phyloP scores from a whole-genome alignment of 306 rosid species.

The Begonia masoniana region DNA sequence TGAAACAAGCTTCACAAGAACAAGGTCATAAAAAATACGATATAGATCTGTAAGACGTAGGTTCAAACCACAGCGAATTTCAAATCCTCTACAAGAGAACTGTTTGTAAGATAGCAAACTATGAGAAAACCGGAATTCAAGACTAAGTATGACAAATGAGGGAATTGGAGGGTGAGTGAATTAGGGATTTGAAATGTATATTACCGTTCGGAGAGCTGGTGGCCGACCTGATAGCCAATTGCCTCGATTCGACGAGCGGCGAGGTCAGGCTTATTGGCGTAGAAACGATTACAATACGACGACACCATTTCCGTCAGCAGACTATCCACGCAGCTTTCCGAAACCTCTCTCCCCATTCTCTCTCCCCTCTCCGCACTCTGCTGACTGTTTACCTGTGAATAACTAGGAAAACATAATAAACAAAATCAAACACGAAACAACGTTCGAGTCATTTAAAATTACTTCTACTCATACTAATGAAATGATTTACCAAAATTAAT shows the following conservation, averaged over 20 bases:
- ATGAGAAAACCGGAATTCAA: neutral
- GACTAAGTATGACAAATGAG: neutral
- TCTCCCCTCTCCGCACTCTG: neutral
- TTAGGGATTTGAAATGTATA: constrained; percentile 5
- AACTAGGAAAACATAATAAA: too few relatives aligned
- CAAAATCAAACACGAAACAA: too few relatives aligned
- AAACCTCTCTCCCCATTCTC: constrained; percentile 71
- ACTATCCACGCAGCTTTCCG: constrained; percentile 90
- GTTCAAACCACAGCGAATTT: neutral
- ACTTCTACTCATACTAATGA: too few relatives aligned
- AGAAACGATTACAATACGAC: constrained; percentile 70
- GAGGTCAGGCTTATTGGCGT: constrained; percentile 81
- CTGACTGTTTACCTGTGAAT: too few relatives aligned
- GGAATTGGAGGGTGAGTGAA: neutral
- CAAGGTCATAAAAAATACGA: neutral
- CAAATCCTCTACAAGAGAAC: neutral
- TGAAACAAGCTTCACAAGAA: neutral
- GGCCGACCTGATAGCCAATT: constrained; percentile 96
- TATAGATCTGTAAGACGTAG: constrained; percentile 7
- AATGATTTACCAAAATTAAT: too few relatives aligned
- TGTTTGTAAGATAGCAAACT: neutral
- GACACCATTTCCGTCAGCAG: constrained; percentile 82
- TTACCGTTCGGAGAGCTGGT: constrained; percentile 95
- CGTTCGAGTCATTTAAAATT: too few relatives aligned
- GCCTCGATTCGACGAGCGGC: constrained; percentile 97